Percentiles rank a stretch among this genome's conserved stretches.
Evolutionary conservation across 352 stramenopile species (phyloP).

Genomic region (Blastocystis sp.): DNA sequence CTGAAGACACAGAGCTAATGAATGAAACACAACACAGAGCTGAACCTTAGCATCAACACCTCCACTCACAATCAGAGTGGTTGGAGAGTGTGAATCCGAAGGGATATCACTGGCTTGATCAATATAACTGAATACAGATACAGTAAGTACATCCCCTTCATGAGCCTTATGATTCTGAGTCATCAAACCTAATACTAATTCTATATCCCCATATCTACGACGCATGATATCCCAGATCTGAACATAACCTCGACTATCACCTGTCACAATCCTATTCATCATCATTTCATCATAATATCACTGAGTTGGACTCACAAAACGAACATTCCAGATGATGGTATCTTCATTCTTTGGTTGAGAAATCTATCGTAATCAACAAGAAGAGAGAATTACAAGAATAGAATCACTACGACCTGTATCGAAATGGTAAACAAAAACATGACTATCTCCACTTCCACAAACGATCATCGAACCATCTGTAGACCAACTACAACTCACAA

Average conservation of each 20-base stretch:
- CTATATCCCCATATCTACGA: not conserved
- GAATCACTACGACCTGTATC: not conserved
- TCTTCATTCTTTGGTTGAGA: not conserved
- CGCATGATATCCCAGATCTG: constrained; percentile 23
- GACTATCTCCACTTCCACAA: not conserved
- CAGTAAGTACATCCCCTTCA: constrained; percentile 36
- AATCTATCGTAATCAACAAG: not conserved
- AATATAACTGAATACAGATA: constrained; percentile 2
- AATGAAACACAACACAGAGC: too few relatives aligned
- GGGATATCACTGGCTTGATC: not conserved
- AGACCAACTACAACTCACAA: constrained; percentile 32
- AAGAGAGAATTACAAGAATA: not conserved
- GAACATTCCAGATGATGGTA: constrained; percentile 11
- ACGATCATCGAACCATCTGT: not conserved
- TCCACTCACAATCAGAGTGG: not conserved
- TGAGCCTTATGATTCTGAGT: constrained; percentile 2
- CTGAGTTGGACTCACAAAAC: not conserved
- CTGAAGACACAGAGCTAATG: constrained; percentile 8
- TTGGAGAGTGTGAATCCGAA: not conserved
- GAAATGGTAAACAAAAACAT: constrained; percentile 8
- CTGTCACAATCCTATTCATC: not conserved
- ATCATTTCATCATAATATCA: not conserved
- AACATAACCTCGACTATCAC: constrained; percentile 29
- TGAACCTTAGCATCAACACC: constrained; percentile 28
- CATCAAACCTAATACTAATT: too few relatives aligned